Conservation (phyloP, 1,284 basidiomycete genomes). For the Caloboletus firmus region DNA sequence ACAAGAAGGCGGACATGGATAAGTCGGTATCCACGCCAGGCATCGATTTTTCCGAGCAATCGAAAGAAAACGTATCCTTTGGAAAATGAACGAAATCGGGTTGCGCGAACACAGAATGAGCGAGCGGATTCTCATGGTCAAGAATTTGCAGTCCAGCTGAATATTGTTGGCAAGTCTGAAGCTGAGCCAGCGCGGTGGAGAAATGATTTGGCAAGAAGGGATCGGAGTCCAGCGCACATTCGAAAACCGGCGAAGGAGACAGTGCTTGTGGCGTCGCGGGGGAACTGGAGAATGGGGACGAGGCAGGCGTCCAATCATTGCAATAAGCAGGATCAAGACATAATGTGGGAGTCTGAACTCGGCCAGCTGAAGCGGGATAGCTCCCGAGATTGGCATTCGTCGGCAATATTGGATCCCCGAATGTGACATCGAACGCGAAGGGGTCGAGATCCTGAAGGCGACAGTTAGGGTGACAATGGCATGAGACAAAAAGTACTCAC, state of each 20-base stretch:
- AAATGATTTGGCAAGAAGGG: slow-evolving; percentile 45
- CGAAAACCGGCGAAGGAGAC: slow-evolving; percentile 28
- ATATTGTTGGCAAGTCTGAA: slow-evolving; percentile 24
- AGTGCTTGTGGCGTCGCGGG: slow-evolving; percentile 30
- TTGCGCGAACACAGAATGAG: slow-evolving; percentile 16
- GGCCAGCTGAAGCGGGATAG: slow-evolving; percentile 26
- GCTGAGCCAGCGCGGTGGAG: slow-evolving; percentile 42
- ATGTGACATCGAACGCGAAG: slow-evolving; percentile 26
- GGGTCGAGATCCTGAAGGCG: slow-evolving; percentile 30
- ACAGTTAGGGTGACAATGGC: slow-evolving; percentile 6
- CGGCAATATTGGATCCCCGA: slow-evolving; percentile 32
- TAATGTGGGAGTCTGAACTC: slow-evolving; percentile 31
- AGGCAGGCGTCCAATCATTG: slow-evolving; percentile 33
- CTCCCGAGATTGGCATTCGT: slow-evolving; percentile 12
- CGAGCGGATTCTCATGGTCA: slow-evolving; percentile 14
- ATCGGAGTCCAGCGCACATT: slow-evolving; percentile 27
- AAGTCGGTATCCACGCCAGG: slow-evolving; percentile 28
- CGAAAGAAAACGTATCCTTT: slow-evolving; percentile 28
- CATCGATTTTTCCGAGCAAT: slow-evolving; percentile 24
- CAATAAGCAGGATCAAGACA: slow-evolving; percentile 27
- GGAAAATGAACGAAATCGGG: slow-evolving; percentile 24
- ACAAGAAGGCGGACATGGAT: slow-evolving; percentile 36
- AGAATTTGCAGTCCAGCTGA: slow-evolving; percentile 23
- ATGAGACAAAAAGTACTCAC: slow-evolving; percentile 40
- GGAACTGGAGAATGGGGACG: slow-evolving; percentile 33